Base-by-base conservation (phyloP, 345 rosid species). In the Orychophragmus violaceus region DNA sequence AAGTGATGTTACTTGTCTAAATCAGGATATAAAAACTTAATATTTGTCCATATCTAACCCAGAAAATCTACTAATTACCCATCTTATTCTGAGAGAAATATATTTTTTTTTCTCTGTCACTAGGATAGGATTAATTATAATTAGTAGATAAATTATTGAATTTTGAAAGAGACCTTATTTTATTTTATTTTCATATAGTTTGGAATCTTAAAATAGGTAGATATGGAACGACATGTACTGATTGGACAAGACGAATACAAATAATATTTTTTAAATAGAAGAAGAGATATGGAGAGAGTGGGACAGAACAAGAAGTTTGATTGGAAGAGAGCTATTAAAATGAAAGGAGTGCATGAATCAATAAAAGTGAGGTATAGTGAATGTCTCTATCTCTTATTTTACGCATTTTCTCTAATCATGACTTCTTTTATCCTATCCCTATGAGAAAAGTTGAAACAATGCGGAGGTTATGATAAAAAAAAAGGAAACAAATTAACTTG, bases 261-360 rank as follows among this genome's bases (percentile, higher is more conserved):
- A n/a, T 23, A 2, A n/a, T 30, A 1, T 8, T 49, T 49, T 49
- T 11, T 19, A 63, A 54, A 1, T 36, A 23, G 23, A 59, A 49
- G 35, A 72, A 58, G 53, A 10, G 61, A 24, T 30, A 59, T 59
- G 57, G 63, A 50, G 60, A 11, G 59, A 55, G 68, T 74, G 77
- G 77, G 68, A 73, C 67, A 66, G 62, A 32, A 41, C 59, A 16
- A 51, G 24, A 66, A 23, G 18, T 16, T 29, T 59, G 41, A 73
- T 52, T 73, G 62, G 49, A 73, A 65, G 56, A 30, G 63, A 59
- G 48, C 30, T 59, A 44, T 41, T 13, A 59, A 66, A 59, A 66
- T 49, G 70, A 72, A 72, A 70, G 69, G 75, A 71, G 71, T 72
- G 71, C 48, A 72, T 73, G 67, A 66, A 65, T 59, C 71, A 66